phyloP scores from a whole-genome alignment of 169 alveolate genomes.

The Eimeria necatrix region DNA sequence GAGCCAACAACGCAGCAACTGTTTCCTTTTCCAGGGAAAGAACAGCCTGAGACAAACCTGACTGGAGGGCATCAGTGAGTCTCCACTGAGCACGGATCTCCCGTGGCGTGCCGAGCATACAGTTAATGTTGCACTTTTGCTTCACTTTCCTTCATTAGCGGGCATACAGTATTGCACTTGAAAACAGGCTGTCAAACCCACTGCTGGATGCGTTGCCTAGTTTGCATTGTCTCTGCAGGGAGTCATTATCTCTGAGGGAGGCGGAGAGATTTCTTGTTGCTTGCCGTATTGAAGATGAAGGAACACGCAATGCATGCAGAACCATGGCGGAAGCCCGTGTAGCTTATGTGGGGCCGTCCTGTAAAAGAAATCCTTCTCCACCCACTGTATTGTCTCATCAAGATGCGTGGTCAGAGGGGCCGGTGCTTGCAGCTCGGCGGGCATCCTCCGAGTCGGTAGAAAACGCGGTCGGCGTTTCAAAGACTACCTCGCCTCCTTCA shows the following conservation, averaged over 20 bases:
- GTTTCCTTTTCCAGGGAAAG: conserved; percentile 8
- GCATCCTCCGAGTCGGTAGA: conserved; percentile 2
- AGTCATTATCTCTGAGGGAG: not conserved
- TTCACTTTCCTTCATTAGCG: too few species aligned
- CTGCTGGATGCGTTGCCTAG: too few species aligned
- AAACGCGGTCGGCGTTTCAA: conserved; percentile 9
- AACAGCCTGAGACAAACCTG: not conserved
- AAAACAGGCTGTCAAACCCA: too few species aligned
- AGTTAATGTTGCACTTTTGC: too few species aligned
- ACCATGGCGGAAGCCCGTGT: conserved; percentile 62
- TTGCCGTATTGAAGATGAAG: conserved; percentile 48
- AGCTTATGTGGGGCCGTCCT: conserved; percentile 31
- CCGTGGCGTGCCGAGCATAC: too few species aligned
- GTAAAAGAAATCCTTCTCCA: conserved; percentile 18
- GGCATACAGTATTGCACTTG: too few species aligned
- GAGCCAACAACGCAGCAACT: conserved; percentile 37
- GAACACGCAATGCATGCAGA: conserved; percentile 58
- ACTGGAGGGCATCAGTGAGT: conserved; percentile 26
- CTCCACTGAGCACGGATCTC: not conserved
- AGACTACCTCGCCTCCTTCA: not conserved
- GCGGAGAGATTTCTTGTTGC: conserved; percentile 22
- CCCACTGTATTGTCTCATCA: conserved; percentile 2
- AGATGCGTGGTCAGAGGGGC: conserved; percentile 11
- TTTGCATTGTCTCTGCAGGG: conserved; percentile 13
- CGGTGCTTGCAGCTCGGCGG: conserved; percentile 5